Base-by-base conservation (phyloP, 768 basidiomycete species). In the Tubosaeta sp. region DNA sequence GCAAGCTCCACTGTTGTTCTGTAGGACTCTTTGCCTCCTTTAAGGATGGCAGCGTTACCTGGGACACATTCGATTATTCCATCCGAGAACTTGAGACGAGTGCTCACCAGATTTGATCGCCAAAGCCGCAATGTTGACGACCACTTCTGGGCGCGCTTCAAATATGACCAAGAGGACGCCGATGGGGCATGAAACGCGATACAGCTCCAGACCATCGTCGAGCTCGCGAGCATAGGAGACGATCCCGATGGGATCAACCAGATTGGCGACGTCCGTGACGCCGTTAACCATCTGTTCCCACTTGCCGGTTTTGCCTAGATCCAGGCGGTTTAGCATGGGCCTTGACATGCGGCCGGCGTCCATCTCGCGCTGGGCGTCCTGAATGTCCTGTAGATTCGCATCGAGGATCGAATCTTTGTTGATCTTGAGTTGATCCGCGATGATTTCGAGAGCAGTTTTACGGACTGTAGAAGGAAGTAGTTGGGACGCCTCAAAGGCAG, bases 31-130 rank as follows among this genome's bases (percentile, higher is more conserved):
- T 95, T 97, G 6, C 97, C 97, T 10, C 97, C 95, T 71, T 99
- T 98, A 29, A 98, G 73, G 52, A 99, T 98, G 9, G 95, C 95
- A 19, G 94, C 88, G 66, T 99, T 99, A 2, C 95, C 95, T 97
- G 48, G 17, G 33, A 39, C 32, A 48, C 1, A 5, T 48, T 59
- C 14, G 32, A 54, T 16, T 9, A 34, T 6, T n/a, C 12, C 44
- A 46, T 10, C 41, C 17, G 33, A 46, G 52, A 53, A 19, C 52
- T 17, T 17, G 16, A 41, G 43, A 43, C 19, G 22, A 17, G 6
- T 17, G 63, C 82, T 53, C 55, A 91, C 95, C 95, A 29, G 94
- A 97, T 70, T 97, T 99, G 65, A 99, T 90, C 1, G 97, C 95
- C 63, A 98, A 74, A 0, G 94, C 82, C 6, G 97, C 91, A 57